Evolutionary conservation across 768 basidiomycete genomes (phyloP), one percentile per base, ranked within the genome.

Genomic region (Lactarius akahatsu): DNA sequence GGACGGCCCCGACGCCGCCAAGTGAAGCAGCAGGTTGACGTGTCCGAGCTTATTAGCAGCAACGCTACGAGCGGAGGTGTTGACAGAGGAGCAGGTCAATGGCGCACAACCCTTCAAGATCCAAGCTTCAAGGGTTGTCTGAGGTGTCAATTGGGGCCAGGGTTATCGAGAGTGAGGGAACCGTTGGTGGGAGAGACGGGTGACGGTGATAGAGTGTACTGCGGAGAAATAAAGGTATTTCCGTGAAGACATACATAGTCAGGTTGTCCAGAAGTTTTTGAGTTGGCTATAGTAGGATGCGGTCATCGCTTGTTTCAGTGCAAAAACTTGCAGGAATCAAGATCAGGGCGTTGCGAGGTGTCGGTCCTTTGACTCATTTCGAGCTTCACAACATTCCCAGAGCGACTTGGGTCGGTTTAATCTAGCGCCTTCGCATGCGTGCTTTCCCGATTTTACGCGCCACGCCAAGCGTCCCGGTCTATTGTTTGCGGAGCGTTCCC

Each of bases 401-500:
- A 13, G 16, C 38, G 38, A 40, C 15, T 40, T 40, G 38, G 38
- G 38, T 40, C 15, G 15, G 15, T 40, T 40, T 40, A 40, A 4
- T 15, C 38, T 15, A 15, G 38, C 38, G 15, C 38, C 38, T 40
- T 40, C 38, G 38, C 38, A 40, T 5, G 38, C n/a, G 38, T 40
- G 13, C 38, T 40, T 40, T 15, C 38, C 38, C 9, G 10, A 10
- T 15, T 16, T 40, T 40, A 40, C 13, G 5, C 38, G 4, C 43
- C 20, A 50, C 23, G 23, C n/a, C 23, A 13, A 6, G 23, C 23
- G 4, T 13, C 47, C 23, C 4, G 9, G 4, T 2, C n/a, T 23
- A 11, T 10, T 41, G 28, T 1, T 36, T 59, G 59, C 59, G 59
- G 64, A 65, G 59, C 32, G 16, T 11, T 38, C 36, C 36, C 20